Conservation (phyloP, 441 rosid genomes). For the Adansonia madagascariensis region DNA sequence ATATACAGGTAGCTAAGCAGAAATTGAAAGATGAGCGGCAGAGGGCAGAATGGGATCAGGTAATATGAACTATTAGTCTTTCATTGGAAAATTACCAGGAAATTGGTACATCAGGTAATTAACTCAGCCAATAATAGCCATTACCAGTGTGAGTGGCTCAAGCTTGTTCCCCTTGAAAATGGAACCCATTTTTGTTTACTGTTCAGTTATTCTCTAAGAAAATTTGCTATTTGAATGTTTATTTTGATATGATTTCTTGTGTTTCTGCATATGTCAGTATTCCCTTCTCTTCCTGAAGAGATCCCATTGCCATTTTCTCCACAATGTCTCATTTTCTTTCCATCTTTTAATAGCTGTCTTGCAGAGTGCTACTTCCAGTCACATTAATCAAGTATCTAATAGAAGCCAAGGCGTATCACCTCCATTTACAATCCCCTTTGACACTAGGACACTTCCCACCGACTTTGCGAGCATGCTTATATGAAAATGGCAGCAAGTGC, state of each 20-base stretch:
- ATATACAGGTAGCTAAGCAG: constrained; percentile 65
- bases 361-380: constrained; percentile 40
- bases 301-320: not conserved
- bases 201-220: not conserved
- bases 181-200: not conserved
- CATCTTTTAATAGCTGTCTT: not conserved
- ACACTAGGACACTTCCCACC: constrained; percentile 34
- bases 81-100: too few relatives aligned
- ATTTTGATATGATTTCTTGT: not conserved
- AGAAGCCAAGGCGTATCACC: constrained; percentile 39
- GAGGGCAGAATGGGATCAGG: constrained; percentile 56
- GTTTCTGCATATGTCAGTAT: not conserved
- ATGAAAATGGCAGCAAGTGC: constrained; percentile 45
- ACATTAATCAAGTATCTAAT: constrained; percentile 33
- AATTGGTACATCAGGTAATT: not conserved
- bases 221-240: constrained; percentile 1
- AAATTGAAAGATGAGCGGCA: constrained; percentile 65
- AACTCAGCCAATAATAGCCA: not conserved
- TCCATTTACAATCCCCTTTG: constrained; percentile 42
- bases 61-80: constrained; percentile 24
- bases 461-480: constrained; percentile 48
- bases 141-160: not conserved
- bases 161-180: not conserved
- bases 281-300: not conserved
- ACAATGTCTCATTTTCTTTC: not conserved